Base-by-base conservation (phyloP, 441 rosid species). In the Erodium texanum region DNA sequence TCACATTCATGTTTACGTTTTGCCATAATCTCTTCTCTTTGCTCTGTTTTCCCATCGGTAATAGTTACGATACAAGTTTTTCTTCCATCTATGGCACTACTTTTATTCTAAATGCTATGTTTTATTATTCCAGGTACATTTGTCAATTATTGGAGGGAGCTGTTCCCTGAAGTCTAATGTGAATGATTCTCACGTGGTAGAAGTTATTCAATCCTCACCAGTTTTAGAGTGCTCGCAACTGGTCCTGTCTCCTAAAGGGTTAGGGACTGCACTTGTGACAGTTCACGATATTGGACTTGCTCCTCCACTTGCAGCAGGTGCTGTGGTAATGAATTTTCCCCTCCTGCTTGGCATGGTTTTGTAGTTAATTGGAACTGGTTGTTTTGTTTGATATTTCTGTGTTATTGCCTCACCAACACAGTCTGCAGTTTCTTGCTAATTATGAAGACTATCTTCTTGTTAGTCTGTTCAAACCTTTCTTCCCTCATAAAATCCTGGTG, bases 81-180 rank as follows among this genome's bases (percentile, higher is more conserved):
- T 14, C 7, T 24, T 61, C 27, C 20, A 62, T 15, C n/a, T 62
- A 2, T 12, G 36, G 36, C 65, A 24, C 65, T 27, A 7, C 41
- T 24, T 62, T 29, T 62, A 20, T 27, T 32, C 24, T 34, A 15
- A 65, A 19, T 16, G 52, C 38, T 18, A 61, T 19, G 16, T 24
- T 59, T 66, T 69, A 9, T 52, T 76, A 29, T 62, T 79, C 74
- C 84, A 92, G 99, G 89, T 79, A 64, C 88, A 92, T 81, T 78
- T 94, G 68, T 89, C 96, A 73, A 86, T 94, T 73, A 78, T 76
- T 77, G 99, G 99, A 70, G 99, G 99, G 66, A 94, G 97, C 81
- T 92, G 98, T 77, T 85, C 82, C 78, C 83, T 87, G 86, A 89
- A 94, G 84, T 84, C 89, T 76, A 78, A 73, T 81, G 90, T 87